Evolutionary conservation across 306 rosid species (phyloP).

Genomic region (Vigna trinervia): DNA sequence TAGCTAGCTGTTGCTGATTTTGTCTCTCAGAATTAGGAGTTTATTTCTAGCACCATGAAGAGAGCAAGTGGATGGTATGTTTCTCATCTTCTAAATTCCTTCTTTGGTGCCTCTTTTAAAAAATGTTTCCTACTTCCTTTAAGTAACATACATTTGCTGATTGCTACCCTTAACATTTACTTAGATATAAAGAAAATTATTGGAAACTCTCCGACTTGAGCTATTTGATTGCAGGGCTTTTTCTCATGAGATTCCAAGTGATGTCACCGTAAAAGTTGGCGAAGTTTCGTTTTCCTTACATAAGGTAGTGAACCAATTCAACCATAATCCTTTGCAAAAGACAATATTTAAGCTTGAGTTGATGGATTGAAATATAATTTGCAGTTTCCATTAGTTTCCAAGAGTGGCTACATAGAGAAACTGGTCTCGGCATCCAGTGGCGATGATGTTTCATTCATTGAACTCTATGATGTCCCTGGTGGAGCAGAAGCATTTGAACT

Average conservation of each 20-base stretch:
- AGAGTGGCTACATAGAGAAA: slow-evolving; percentile 76
- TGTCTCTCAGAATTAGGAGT: slow-evolving; percentile 56
- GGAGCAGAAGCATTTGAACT: slow-evolving; percentile 89
- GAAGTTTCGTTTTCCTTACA: slow-evolving; percentile 79
- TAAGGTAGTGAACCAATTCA: slow-evolving; percentile 61
- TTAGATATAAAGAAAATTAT: slow-evolving; percentile 23
- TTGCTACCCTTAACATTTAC: not conserved
- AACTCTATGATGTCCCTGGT: slow-evolving; percentile 76
- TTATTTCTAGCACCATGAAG: slow-evolving; percentile 72
- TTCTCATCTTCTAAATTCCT: slow-evolving; percentile 22
- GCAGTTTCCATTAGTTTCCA: slow-evolving; percentile 88
- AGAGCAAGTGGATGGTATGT: slow-evolving; percentile 86
- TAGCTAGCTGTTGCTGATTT: slow-evolving; percentile 43
- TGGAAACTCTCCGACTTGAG: slow-evolving; percentile 25
- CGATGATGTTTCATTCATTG: slow-evolving; percentile 63
- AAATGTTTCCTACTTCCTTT: slow-evolving; percentile 3
- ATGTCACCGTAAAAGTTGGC: slow-evolving; percentile 74
- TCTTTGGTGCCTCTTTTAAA: not conserved
- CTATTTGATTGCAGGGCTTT: slow-evolving; percentile 67
- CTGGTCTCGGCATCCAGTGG: slow-evolving; percentile 73
- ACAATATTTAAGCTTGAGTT: no score
- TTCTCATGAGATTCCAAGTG: slow-evolving; percentile 91
- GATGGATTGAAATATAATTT: slow-evolving; percentile 25
- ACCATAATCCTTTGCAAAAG: slow-evolving; percentile 4
- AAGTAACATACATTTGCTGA: slow-evolving; percentile 11